phyloP scores from a whole-genome alignment of 73 alveolate species.

The Tetrahymena malaccensis region DNA sequence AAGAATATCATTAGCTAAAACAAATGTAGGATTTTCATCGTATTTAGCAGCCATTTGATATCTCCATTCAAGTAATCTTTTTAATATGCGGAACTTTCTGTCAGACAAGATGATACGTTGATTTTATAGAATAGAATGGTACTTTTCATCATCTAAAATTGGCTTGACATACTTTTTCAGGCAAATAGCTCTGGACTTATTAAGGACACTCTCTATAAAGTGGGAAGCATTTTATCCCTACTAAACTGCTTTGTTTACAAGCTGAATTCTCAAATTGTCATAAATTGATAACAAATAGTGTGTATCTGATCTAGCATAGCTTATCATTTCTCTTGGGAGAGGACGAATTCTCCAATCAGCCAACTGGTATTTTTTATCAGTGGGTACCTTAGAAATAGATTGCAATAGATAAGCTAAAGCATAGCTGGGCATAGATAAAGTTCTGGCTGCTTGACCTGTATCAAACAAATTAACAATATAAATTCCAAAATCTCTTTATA shows the following conservation, averaged over 20 bases:
- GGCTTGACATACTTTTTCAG: conserved; percentile 17
- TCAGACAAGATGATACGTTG: conserved; percentile 8
- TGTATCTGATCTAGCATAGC: conserved; percentile 96
- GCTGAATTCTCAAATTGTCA: conserved; percentile 72
- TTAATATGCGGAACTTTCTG: conserved; percentile 33
- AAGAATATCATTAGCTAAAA: conserved; percentile 14
- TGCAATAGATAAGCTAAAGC: conserved; percentile 60
- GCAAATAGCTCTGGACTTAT: conserved; percentile 4
- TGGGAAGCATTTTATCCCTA: neutral
- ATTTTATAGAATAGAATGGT: neutral
- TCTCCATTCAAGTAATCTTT: conserved; percentile 47
- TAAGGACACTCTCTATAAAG: conserved; percentile 11
- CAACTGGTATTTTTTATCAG: conserved; percentile 88
- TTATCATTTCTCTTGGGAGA: conserved; percentile 78
- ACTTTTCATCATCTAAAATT: conserved; percentile 24
- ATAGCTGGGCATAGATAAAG: conserved; percentile 53
- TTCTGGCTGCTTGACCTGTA: conserved; percentile 77
- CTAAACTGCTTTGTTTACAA: conserved; percentile 21
- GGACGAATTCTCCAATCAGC: conserved; percentile 98
- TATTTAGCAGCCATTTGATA: conserved; percentile 30
- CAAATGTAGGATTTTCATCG: conserved; percentile 52
- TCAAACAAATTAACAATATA: conserved; percentile 87
- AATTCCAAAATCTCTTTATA: conserved; percentile 93
- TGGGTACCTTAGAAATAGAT: conserved; percentile 65
- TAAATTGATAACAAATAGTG: conserved; percentile 89